Evolutionary conservation across 1,284 basidiomycete species (phyloP).

Genomic region (Pholiota adiposa): DNA sequence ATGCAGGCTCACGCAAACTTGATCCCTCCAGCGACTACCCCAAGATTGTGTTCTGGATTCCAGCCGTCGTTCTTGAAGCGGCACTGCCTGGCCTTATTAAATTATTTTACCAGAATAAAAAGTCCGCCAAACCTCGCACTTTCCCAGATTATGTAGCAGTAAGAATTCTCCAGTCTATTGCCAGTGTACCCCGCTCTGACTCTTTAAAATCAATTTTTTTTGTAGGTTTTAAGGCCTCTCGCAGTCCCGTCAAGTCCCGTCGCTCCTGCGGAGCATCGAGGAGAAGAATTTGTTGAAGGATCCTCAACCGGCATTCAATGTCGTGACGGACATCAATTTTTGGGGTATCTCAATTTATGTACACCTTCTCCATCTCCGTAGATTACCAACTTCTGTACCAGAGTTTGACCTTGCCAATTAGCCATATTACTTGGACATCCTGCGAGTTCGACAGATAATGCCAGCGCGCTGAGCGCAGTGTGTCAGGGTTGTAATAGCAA

Average conservation of each 20-base stretch:
- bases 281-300: not conserved
- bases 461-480: too few species aligned
- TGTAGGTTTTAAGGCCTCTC: too few species aligned
- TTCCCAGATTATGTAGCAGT: not conserved
- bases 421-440: too few species aligned
- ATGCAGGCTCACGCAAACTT: not conserved
- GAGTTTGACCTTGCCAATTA: too few species aligned
- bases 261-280: not conserved
- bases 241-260: too few species aligned
- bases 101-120: not conserved
- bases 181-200: not conserved
- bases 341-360: not conserved
- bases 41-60: slow-evolving; percentile 7
- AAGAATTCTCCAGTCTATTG: too few species aligned
- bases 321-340: too few species aligned
- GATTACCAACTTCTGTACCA: too few species aligned
- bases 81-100: slow-evolving; percentile 3
- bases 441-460: too few species aligned
- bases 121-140: not conserved
- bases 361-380: not conserved
- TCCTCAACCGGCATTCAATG: not conserved
- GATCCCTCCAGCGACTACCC: not conserved
- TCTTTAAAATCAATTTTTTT: not conserved
- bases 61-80: not conserved
- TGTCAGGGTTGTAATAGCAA: too few species aligned